These are phyloP conservation scores for maize (Zea mays) DNA, from an alignment of 176 grass and related monocot species.

Conservation along the genomic window DNA sequence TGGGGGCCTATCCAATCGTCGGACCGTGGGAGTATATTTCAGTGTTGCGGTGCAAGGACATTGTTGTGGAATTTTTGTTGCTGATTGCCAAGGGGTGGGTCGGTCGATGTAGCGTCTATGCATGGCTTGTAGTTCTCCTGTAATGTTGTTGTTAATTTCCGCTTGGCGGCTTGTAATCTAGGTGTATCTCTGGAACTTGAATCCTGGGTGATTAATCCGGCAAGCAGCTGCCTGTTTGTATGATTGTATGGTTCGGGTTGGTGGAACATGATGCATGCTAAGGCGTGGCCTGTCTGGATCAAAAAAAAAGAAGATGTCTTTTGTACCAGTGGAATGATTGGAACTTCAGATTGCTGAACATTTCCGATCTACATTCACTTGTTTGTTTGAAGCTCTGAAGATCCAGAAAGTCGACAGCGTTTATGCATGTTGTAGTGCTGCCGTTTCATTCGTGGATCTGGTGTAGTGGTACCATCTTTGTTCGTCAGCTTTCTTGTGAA, in stretches of 20 bases:
- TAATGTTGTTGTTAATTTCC: conserved; percentile 45
- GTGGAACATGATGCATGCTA: conserved; percentile 22
- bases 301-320: background rate
- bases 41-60: conserved; percentile 45
- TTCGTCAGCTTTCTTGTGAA: background rate
- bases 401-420: background rate
- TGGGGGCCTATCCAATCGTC: background rate
- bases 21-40: background rate
- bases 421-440: background rate
- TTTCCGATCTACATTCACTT: background rate
- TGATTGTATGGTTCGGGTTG: conserved; percentile 36
- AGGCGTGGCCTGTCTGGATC: conserved; percentile 26
- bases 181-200: conserved; percentile 22
- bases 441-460: background rate
- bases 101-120: conserved; percentile 5
- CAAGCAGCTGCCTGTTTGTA: conserved; percentile 23
- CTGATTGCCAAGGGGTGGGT: conserved; percentile 20
- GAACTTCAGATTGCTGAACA: background rate
- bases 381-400: background rate
- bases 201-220: conserved; percentile 29
- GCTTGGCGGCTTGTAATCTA: conserved; percentile 45
- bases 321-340: background rate
- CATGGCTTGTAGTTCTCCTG: conserved; percentile 54
- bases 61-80: conserved; percentile 40
- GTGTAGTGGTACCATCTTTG: no score